These are phyloP conservation scores for Rossbeevera mucosa DNA, from an alignment of 768 basidiomycete genomes.

Conservation along the genomic window DNA sequence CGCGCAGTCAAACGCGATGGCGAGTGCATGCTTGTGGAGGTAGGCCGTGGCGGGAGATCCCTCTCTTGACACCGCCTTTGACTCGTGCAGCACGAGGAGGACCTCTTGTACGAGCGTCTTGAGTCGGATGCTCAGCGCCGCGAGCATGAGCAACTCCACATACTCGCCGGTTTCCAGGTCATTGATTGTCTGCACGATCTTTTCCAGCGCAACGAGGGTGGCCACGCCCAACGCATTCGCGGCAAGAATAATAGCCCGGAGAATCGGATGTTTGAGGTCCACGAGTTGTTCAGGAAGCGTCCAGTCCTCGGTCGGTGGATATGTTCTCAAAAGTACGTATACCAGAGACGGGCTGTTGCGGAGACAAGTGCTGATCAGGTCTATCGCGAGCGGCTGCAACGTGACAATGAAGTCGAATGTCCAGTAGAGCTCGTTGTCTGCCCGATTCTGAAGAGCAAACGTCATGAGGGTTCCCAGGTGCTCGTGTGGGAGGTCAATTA, in stretches of 20 bases:
- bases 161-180: constrained; percentile 40
- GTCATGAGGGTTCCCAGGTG: constrained; percentile 16
- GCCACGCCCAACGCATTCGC: constrained; percentile 54
- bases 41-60: constrained; percentile 34
- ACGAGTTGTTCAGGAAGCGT: constrained; percentile 27
- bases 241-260: constrained; percentile 48
- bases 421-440: constrained; percentile 51
- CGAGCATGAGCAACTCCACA: constrained; percentile 48
- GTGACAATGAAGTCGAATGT: constrained; percentile 41
- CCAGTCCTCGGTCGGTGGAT: constrained; percentile 41
- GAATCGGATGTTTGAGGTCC: constrained; percentile 30
- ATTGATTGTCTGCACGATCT: constrained; percentile 43
- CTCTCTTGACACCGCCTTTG: constrained; percentile 27
- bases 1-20: constrained; percentile 56
- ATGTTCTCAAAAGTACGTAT: constrained; percentile 47
- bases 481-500: constrained; percentile 20
- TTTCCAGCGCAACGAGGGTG: constrained; percentile 55
- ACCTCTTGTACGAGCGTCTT: constrained; percentile 53
- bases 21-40: constrained; percentile 51
- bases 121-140: constrained; percentile 48
- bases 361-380: constrained; percentile 39
- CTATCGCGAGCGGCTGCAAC: constrained; percentile 26
- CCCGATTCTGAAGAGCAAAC: constrained; percentile 42
- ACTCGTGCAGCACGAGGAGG: constrained; percentile 55
- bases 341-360: constrained; percentile 49